phyloP scores from a whole-genome alignment of 257 asterid species.

The Ilex asprella region DNA sequence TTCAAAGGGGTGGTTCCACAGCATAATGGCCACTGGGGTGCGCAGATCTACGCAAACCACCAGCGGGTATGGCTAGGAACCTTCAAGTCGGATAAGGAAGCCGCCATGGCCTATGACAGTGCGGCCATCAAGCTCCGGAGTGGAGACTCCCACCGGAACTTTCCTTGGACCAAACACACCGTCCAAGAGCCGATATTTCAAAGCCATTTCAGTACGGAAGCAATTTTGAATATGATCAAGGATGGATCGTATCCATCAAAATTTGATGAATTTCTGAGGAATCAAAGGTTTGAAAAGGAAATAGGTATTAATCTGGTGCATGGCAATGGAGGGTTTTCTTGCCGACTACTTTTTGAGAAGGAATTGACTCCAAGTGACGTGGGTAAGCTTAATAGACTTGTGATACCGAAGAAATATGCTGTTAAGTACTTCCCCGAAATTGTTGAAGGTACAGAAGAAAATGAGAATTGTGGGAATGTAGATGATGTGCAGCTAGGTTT shows the following conservation, averaged over 20 bases:
- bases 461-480: background rate
- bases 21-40: background rate
- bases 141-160: background rate
- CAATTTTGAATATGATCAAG: background rate
- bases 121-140: background rate
- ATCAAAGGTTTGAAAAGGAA: background rate
- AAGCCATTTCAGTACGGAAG: background rate
- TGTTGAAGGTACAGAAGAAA: background rate
- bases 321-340: background rate
- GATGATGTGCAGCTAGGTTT: background rate
- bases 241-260: background rate
- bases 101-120: background rate
- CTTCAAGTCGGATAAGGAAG: background rate
- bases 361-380: background rate
- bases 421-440: background rate
- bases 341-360: background rate
- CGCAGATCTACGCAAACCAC: background rate
- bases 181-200: background rate
- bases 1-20: background rate
- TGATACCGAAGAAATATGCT: background rate
- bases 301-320: background rate
- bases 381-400: background rate
- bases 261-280: background rate
- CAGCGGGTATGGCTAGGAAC: background rate
- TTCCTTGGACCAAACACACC: background rate